A percentile compares a stretch with the other conserved stretches of the same genome.
Conservation (phyloP, 2,329 filamentous ascomycete species). For the Knoxdaviesia proteae region DNA sequence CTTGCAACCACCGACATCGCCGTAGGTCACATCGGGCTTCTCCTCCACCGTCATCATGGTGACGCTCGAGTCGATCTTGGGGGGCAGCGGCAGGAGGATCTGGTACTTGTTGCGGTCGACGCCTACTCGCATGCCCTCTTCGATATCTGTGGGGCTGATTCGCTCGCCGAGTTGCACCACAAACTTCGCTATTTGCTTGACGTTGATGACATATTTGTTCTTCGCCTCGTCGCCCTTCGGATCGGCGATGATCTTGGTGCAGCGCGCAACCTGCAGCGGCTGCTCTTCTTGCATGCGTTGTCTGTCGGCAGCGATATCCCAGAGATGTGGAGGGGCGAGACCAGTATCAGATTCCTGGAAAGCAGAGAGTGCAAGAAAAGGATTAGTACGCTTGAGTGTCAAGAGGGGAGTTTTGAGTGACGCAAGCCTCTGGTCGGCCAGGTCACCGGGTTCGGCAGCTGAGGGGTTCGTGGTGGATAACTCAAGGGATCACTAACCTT, state of each 20-base stretch:
- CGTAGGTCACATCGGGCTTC: slow-evolving; percentile 97
- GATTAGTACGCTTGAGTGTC: background rate
- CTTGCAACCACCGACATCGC: slow-evolving; percentile 96
- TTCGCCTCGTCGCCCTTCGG: slow-evolving; percentile 84
- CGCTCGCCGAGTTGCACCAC: slow-evolving; percentile 94
- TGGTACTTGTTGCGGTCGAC: slow-evolving; percentile 99
- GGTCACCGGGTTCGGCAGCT: background rate
- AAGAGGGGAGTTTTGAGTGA: background rate
- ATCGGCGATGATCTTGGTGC: slow-evolving; percentile 97
- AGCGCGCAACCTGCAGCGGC: slow-evolving; percentile 87
- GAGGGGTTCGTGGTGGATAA: background rate
- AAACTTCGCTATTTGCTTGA: slow-evolving; percentile 99
- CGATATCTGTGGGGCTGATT: slow-evolving; percentile 94
- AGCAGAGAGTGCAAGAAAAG: background rate
- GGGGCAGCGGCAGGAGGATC: slow-evolving; percentile 84
- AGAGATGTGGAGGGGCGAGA: slow-evolving; percentile 91
- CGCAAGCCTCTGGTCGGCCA: slow-evolving; percentile 7
- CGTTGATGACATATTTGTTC: slow-evolving; percentile 99
- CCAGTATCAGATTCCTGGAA: slow-evolving; percentile 91
- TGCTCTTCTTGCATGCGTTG: slow-evolving; percentile 99
- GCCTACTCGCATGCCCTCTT: slow-evolving; percentile 96
- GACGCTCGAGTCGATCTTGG: slow-evolving; percentile 96
- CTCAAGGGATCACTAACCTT: slow-evolving; percentile 28
- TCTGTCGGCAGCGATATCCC: slow-evolving; percentile 93
- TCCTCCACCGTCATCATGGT: slow-evolving; percentile 99